These are phyloP conservation scores for Clonostachys sp. DNA, from an alignment of 2,329 filamentous ascomycete genomes.

Conservation along the genomic window DNA sequence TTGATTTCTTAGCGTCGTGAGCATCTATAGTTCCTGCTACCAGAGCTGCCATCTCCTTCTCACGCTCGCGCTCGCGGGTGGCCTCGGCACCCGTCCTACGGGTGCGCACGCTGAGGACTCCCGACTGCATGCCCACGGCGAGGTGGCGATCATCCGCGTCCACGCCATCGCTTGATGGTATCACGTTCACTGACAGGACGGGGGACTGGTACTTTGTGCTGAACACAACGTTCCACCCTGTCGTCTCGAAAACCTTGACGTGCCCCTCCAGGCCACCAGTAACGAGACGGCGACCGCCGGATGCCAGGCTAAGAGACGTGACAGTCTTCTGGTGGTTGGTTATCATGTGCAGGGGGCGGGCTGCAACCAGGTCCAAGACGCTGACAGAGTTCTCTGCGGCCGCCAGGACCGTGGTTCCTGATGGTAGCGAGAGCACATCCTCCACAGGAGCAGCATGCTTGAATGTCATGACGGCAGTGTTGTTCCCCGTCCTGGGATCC, in stretches of 20 bases:
- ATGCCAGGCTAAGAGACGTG: slow-evolving; percentile 78
- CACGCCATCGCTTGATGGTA: slow-evolving; percentile 34
- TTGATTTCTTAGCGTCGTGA: slow-evolving; percentile 67
- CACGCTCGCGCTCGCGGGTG: slow-evolving; percentile 66
- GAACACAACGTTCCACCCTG: slow-evolving; percentile 92
- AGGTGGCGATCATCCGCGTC: slow-evolving; percentile 81
- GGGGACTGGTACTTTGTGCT: slow-evolving; percentile 91
- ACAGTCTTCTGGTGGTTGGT: slow-evolving; percentile 98
- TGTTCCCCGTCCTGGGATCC: slow-evolving; percentile 74
- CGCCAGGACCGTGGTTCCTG: slow-evolving; percentile 81
- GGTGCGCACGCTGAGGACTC: slow-evolving; percentile 85
- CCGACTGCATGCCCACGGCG: slow-evolving; percentile 90
- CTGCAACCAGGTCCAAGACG: slow-evolving; percentile 88
- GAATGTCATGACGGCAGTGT: slow-evolving; percentile 78
- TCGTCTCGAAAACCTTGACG: slow-evolving; percentile 94
- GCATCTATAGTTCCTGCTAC: slow-evolving; percentile 73
- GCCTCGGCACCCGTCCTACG: slow-evolving; percentile 83
- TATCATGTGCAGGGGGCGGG: slow-evolving; percentile 79
- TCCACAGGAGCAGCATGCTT: slow-evolving; percentile 90
- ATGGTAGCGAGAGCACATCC: slow-evolving; percentile 79
- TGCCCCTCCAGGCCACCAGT: slow-evolving; percentile 91
- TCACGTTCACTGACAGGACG: slow-evolving; percentile 77
- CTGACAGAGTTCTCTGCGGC: slow-evolving; percentile 83
- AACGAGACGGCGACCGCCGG: slow-evolving; percentile 74
- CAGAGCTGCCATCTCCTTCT: slow-evolving; percentile 81